Conservation (phyloP, 2,329 filamentous ascomycete species). For the Pestalotiopsis sp. region DNA sequence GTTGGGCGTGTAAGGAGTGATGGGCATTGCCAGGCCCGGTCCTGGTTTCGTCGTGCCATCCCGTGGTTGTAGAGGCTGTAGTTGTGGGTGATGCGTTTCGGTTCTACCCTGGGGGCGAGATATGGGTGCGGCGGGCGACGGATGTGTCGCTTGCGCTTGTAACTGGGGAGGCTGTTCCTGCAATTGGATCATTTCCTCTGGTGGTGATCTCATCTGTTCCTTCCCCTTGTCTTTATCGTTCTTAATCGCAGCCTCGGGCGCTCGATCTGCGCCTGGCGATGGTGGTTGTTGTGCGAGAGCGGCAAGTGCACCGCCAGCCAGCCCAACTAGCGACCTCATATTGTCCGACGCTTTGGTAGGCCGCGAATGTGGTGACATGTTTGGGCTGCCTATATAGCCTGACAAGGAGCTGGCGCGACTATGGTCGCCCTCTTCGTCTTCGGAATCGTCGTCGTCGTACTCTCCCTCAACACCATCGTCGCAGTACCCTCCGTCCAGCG, state of each 20-base stretch:
- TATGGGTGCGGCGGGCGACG: neutral
- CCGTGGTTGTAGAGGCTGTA: slow-evolving; percentile 9
- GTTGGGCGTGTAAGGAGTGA: slow-evolving; percentile 31
- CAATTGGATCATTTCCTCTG: neutral
- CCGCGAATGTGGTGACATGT: slow-evolving; percentile 32
- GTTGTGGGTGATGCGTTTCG: slow-evolving; percentile 5
- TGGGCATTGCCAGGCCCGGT: slow-evolving; percentile 32
- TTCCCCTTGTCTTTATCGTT: neutral
- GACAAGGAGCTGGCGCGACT: slow-evolving; percentile 16
- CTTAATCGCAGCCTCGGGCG: neutral
- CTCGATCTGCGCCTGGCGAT: slow-evolving; percentile 15
- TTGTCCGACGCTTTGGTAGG: slow-evolving; percentile 20
- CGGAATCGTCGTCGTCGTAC: slow-evolving; percentile 45
- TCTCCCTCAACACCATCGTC: slow-evolving; percentile 22
- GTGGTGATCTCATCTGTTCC: neutral
- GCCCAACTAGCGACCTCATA: slow-evolving; percentile 14
- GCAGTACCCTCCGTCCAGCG: slow-evolving; percentile 42
- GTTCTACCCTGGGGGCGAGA: too few species aligned
- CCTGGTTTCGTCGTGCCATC: slow-evolving; percentile 22
- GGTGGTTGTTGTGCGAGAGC: slow-evolving; percentile 12
- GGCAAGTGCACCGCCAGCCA: neutral
- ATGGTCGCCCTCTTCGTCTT: slow-evolving; percentile 30
- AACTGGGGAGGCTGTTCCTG: slow-evolving; percentile 2
- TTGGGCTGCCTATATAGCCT: slow-evolving; percentile 24
- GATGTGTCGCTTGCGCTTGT: slow-evolving; percentile 2